Base-by-base conservation (phyloP, 306 rosid genomes). In the Quercus cerris region DNA sequence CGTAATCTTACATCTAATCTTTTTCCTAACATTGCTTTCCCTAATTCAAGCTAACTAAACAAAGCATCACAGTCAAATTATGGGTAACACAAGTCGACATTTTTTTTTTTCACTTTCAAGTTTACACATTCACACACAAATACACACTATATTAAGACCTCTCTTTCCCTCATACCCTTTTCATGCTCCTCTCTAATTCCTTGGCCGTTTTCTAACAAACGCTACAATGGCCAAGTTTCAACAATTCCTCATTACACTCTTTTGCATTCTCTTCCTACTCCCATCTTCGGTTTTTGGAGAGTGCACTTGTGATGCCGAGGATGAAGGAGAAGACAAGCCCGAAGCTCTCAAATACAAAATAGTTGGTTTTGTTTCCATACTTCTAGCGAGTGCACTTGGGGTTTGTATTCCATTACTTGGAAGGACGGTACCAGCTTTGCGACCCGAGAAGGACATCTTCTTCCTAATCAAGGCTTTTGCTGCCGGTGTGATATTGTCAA, bases 401-500 rank as follows among this genome's bases (percentile, higher is more conserved):
- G 92, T 94, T 17, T 73, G 85, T 18, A 85, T 94, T 0, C 98
- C 97, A 0, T 56, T 89, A 1, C 75, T 91, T 0, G 98, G 98
- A 0, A 94, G 85, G 69, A 14, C 79, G 0, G 18, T 92, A 6
- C 89, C 90, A 0, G 91, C 94, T 0, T 13, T 94, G 6, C 82
- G 93, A 1, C 97, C 94, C 0, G 94, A 91, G 17, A 90, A 70
- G 17, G 81, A 85, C 63, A 63, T 91, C 0, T 92, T 94, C 69
- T 92, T 91, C 59, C 0, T 91, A 0, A 83, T 92, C 5, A 92
- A 94, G 62, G 92, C 97, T 0, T 92, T 94, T 5, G 97, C 97
- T 0, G 98, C 98, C 1, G 97, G 98, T 0, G 98, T 94, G 2
- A 94, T 94, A 5, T 49, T 94, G 2, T 9, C 97, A 0, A 94